These are phyloP conservation scores for Septoria linicola DNA, from an alignment of 2,329 filamentous ascomycete species.

Conservation along the genomic window DNA sequence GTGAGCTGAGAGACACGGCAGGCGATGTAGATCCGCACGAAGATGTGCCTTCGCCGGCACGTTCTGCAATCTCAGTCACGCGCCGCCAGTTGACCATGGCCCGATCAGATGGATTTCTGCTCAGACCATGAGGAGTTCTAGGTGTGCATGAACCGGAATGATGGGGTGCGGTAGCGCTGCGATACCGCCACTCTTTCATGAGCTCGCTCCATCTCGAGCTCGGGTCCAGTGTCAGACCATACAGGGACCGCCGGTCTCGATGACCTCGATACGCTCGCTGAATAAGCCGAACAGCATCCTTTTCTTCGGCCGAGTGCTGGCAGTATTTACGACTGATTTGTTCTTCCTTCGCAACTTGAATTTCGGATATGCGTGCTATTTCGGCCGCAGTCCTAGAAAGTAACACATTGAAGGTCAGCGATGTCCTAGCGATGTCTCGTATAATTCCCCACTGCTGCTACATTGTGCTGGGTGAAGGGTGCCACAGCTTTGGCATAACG, in stretches of 20 bases:
- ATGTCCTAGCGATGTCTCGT: too few species aligned
- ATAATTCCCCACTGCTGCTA: too few species aligned
- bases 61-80: conserved; percentile 65
- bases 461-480: too few species aligned
- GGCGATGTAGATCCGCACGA: conserved; percentile 31
- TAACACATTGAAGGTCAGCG: too few species aligned
- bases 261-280: conserved; percentile 73
- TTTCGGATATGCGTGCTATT: conserved; percentile 27
- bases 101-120: conserved; percentile 14
- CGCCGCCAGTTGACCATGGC: conserved; percentile 72
- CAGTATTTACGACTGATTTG: conserved; percentile 30
- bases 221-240: conserved; percentile 66
- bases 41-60: conserved; percentile 62
- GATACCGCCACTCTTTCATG: conserved; percentile 35
- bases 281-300: conserved; percentile 35
- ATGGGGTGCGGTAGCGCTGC: conserved; percentile 29
- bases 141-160: conserved; percentile 2
- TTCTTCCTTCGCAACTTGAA: conserved; percentile 30
- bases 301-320: conserved; percentile 26
- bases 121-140: not conserved
- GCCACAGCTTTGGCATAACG: too few species aligned
- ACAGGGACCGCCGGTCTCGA: conserved; percentile 66
- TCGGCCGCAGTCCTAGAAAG: conserved; percentile 21
- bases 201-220: conserved; percentile 69
- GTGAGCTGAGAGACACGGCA: conserved; percentile 49